Evolutionary conservation across 306 rosid genomes (phyloP).

Genomic region (Prinsepia uniflora): DNA sequence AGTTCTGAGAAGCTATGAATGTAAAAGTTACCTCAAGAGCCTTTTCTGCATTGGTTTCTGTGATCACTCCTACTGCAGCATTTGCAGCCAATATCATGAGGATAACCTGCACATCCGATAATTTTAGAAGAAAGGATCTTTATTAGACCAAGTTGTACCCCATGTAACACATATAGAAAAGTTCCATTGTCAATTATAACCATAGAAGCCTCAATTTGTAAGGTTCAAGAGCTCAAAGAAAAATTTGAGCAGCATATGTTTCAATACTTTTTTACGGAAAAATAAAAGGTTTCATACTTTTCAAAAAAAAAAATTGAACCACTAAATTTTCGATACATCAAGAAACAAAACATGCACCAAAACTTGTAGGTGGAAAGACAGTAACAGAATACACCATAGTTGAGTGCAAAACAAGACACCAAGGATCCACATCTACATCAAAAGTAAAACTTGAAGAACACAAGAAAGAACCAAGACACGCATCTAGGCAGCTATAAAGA

Average conservation of each 20-base stretch:
- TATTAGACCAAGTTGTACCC: background rate
- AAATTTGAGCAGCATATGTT: background rate
- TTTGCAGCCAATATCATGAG: slow-evolving; percentile 93
- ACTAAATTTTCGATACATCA: background rate
- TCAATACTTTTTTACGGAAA: no score
- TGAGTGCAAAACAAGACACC: background rate
- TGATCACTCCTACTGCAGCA: slow-evolving; percentile 94
- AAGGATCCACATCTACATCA: background rate
- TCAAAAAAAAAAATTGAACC: background rate
- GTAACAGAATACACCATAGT: background rate
- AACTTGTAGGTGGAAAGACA: background rate
- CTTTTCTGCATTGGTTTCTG: slow-evolving; percentile 96
- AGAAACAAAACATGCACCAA: background rate
- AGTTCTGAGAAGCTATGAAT: slow-evolving; percentile 7
- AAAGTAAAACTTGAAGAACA: background rate
- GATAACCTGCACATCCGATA: slow-evolving; percentile 62
- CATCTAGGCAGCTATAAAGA: slow-evolving; percentile 1
- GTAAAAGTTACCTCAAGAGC: slow-evolving; percentile 76
- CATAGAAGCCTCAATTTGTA: slow-evolving; percentile 9
- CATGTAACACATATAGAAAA: background rate
- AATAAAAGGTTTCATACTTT: no score
- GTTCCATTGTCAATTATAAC: background rate
- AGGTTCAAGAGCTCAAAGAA: slow-evolving; percentile 13
- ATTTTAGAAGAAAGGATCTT: slow-evolving; percentile 12
- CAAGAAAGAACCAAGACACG: background rate